Evolutionary conservation across 371 early-diverging fungal genomes (phyloP).

Genomic region (Paraphysoderma sedebokerense): DNA sequence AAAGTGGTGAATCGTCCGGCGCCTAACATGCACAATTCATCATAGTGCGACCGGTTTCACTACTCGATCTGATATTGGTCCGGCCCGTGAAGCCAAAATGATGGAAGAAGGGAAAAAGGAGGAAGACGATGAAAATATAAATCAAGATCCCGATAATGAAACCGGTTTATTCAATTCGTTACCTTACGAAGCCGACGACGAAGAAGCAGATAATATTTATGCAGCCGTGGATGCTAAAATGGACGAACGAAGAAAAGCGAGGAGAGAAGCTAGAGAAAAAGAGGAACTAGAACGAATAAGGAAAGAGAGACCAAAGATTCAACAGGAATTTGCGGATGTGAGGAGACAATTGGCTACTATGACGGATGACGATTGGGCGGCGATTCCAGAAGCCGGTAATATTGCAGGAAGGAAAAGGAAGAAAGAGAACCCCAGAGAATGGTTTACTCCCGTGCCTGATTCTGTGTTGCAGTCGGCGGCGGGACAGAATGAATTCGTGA

Average conservation of each 20-base stretch:
- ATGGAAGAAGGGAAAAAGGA: constrained; percentile 39
- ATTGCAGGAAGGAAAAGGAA: constrained; percentile 61
- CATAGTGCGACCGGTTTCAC: constrained; percentile 85
- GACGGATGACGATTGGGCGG: constrained; percentile 74
- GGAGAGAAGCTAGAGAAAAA: constrained; percentile 35
- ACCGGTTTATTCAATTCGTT: constrained; percentile 68
- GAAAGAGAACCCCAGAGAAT: constrained; percentile 34
- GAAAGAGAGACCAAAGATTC: constrained; percentile 38
- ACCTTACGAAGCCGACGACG: constrained; percentile 90
- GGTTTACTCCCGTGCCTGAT: constrained; percentile 74
- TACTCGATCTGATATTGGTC: constrained; percentile 94
- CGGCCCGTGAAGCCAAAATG: constrained; percentile 61
- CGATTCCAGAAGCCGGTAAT: constrained; percentile 84
- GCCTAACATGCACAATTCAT: background rate
- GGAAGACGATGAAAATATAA: constrained; percentile 41
- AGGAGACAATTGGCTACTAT: constrained; percentile 63
- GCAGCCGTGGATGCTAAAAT: constrained; percentile 75
- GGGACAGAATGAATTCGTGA: constrained; percentile 13
- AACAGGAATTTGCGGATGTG: constrained; percentile 79
- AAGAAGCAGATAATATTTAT: constrained; percentile 90
- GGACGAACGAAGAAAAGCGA: constrained; percentile 62
- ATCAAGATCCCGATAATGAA: constrained; percentile 87
- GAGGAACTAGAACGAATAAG: constrained; percentile 1
- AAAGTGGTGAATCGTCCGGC: background rate
- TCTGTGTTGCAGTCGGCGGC: constrained; percentile 38